phyloP scores from a whole-genome alignment of 1,139 yeast genomes.

The Pichia sorboxylosa region DNA sequence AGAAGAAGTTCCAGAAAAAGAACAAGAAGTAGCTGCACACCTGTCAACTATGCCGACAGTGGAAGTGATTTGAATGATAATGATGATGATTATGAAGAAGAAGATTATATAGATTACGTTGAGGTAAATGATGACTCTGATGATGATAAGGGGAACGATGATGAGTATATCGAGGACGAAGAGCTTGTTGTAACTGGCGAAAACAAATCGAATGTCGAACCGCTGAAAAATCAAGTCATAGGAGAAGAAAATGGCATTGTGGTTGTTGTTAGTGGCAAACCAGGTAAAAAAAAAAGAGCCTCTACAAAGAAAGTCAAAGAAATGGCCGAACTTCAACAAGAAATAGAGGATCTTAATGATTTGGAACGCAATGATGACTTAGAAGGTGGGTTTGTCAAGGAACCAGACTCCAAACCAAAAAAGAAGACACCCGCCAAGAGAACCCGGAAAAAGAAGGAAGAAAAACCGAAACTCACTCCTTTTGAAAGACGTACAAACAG shows the following conservation, averaged over 20 bases:
- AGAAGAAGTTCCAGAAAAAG: no score
- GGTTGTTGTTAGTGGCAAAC: constrained; percentile 13
- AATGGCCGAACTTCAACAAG: constrained; percentile 14
- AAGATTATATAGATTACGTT: constrained; percentile 6
- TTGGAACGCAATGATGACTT: constrained; percentile 10
- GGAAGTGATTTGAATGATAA: constrained; percentile 8
- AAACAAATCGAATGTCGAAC: constrained; percentile 3
- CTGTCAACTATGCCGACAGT: constrained; percentile 23
- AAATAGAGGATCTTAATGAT: constrained; percentile 8
- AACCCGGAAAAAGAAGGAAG: constrained; percentile 18
- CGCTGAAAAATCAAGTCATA: constrained; percentile 2
- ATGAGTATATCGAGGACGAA: constrained; percentile 7
- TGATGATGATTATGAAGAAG: constrained; percentile 8
- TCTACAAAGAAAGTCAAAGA: no score
- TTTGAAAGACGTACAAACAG: constrained; percentile 55
- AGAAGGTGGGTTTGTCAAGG: constrained; percentile 14
- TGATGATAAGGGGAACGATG: constrained; percentile 7
- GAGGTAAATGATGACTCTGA: constrained; percentile 9
- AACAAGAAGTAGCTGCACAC: not conserved
- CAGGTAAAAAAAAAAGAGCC: not conserved
- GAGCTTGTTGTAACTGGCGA: constrained; percentile 11
- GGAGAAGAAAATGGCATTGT: constrained; percentile 13
- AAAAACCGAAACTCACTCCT: constrained; percentile 54
- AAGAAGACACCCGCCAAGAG: constrained; percentile 1
- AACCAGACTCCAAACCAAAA: not conserved